Base-by-base conservation (phyloP, 441 rosid species). In the Metrosideros polymorpha region DNA sequence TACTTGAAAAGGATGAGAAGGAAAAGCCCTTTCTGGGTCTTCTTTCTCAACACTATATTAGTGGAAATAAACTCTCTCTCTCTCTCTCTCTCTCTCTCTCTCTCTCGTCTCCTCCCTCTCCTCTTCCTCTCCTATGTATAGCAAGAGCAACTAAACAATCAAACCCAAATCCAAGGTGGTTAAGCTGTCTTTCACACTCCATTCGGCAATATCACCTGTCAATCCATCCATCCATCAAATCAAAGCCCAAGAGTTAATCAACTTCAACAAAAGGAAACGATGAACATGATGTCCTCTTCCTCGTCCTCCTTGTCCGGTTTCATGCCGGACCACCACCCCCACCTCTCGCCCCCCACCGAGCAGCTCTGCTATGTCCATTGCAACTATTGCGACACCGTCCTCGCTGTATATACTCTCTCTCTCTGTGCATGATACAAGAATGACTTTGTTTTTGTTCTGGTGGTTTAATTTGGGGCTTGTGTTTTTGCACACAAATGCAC, bases 301-400 rank as follows among this genome's bases (percentile, higher is more conserved):
- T 87, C 88, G 14, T 85, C 86, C 30, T 87, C 88, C 3, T 86
- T 85, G 42, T 86, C 66, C 45, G 82, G 35, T 63, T 84, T 84
- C 25, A 39, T 82, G 30, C 86, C 86, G 45, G 86, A 87, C 84
- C 61, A 35, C 79, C 47, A 71, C 79, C 79, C 84, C 84, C 61
- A 51, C 59, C 85, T 61, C 84, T 82, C 75, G 59, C 30, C 88
- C 52, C 57, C 88, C 84, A 56, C 86, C 84, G 88, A 87, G 82
- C 86, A 87, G 84, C 88, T 87, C 82, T 84, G 88, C 50, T 87
- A 87, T 59, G 86, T 87, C 86, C 88, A 87, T 45, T 87, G 88
- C 88, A 84, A 84, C 88, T 84, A 54, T 42, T 87, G 88, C 15
- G 86, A 87, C 84, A 87, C 88, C 82, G 86, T 84, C 51, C 86